phyloP scores from a whole-genome alignment of 768 basidiomycete species.

The Sarcodon aspratus region DNA sequence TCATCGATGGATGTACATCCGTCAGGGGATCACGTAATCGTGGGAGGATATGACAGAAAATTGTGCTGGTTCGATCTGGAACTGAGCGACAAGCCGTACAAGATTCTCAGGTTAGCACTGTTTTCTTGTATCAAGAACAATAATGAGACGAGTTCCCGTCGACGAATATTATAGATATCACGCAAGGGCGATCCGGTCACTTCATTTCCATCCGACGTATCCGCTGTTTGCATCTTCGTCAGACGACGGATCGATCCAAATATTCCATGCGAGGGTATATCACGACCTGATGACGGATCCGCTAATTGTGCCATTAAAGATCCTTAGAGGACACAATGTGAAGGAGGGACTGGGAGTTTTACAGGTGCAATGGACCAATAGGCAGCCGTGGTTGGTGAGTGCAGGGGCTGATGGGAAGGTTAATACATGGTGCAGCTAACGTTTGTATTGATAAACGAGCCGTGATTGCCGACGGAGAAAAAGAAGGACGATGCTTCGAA shows the following conservation, averaged over 20 bases:
- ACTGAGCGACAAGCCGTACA: conserved; percentile 93
- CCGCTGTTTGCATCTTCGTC: conserved; percentile 95
- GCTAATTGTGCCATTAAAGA: conserved; percentile 94
- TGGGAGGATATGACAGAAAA: conserved; percentile 96
- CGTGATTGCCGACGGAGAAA: no score
- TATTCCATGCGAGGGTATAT: conserved; percentile 94
- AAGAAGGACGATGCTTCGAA: no score
- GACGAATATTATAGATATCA: conserved; percentile 58
- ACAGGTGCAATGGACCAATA: conserved; percentile 79
- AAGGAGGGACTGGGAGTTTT: conserved; percentile 85
- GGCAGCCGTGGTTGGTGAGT: conserved; percentile 88
- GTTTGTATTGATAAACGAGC: no score
- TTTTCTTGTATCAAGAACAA: neutral
- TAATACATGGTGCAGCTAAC: conserved; percentile 76
- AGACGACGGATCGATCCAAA: conserved; percentile 93
- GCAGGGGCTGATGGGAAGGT: conserved; percentile 89
- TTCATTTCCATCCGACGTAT: conserved; percentile 89
- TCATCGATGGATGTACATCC: conserved; percentile 96
- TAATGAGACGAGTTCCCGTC: neutral
- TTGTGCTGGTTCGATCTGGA: conserved; percentile 99
- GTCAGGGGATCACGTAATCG: conserved; percentile 90
- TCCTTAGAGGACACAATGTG: conserved; percentile 83
- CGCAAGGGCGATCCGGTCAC: conserved; percentile 81
- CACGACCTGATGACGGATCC: conserved; percentile 96
- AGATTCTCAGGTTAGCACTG: conserved; percentile 70